Percentiles rank a stretch among this genome's conserved stretches.
phyloP scores from a whole-genome alignment of 441 rosid species.

The Francoa sonchifolia region DNA sequence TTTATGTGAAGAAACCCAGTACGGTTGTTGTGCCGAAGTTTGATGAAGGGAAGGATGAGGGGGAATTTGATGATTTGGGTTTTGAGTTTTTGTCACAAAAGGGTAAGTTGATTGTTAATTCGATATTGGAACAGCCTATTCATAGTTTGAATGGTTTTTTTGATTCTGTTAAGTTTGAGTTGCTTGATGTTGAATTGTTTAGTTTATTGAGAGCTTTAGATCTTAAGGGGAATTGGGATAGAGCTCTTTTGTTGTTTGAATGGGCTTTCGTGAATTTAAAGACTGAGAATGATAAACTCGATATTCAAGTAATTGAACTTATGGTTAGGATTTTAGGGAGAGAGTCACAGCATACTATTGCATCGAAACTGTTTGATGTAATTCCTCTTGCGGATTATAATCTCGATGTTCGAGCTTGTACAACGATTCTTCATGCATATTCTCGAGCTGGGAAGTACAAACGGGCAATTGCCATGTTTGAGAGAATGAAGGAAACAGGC shows the following conservation, averaged over 20 bases:
- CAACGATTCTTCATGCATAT: conserved; percentile 54
- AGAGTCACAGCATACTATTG: conserved; percentile 59
- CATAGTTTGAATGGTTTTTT: conserved; percentile 33
- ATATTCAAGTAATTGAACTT: conserved; percentile 38
- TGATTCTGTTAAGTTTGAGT: conserved; percentile 31
- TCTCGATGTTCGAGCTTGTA: conserved; percentile 63
- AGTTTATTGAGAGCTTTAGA: conserved; percentile 53
- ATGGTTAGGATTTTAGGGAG: conserved; percentile 65
- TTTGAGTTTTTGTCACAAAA: conserved; percentile 35
- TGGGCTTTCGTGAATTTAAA: conserved; percentile 34
- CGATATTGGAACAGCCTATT: conserved; percentile 41
- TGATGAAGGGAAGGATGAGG: conserved; percentile 18
- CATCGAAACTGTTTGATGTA: conserved; percentile 55
- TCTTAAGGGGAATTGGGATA: conserved; percentile 51
- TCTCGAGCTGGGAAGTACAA: conserved; percentile 48
- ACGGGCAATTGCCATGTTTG: conserved; percentile 46
- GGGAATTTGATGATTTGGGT: conserved; percentile 15
- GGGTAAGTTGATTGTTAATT: conserved; percentile 35
- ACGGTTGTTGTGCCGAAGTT: conserved; percentile 17
- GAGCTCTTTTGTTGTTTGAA: conserved; percentile 55
- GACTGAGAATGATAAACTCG: conserved; percentile 27
- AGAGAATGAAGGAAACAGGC: conserved; percentile 54
- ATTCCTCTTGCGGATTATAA: conserved; percentile 43
- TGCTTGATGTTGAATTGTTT: conserved; percentile 47
- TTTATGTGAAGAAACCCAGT: conserved; percentile 17